A percentile compares a stretch with the other conserved stretches of the same genome.
These are phyloP conservation scores for Coniosporium apollinis DNA, from an alignment of 495 filamentous ascomycete species.

Conservation along the genomic window DNA sequence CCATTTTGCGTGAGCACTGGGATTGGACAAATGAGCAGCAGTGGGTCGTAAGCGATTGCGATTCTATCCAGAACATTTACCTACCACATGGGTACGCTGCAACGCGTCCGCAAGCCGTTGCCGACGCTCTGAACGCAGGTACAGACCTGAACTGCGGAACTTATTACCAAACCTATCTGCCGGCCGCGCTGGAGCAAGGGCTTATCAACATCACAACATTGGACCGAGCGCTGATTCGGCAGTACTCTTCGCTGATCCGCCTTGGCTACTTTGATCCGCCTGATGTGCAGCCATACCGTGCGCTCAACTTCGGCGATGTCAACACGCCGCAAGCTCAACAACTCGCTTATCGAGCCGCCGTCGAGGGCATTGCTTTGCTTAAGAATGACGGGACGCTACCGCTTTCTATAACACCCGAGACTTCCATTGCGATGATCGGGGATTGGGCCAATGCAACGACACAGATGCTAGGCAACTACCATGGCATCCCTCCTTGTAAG, in stretches of 20 bases:
- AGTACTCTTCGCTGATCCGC: constrained; percentile 37
- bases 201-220: constrained; percentile 32
- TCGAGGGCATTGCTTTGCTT: constrained; percentile 40
- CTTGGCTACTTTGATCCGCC: constrained; percentile 44
- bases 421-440: constrained; percentile 39
- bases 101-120: constrained; percentile 31
- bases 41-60: constrained; percentile 42
- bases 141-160: constrained; percentile 47
- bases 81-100: constrained; percentile 35
- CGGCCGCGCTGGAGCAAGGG: constrained; percentile 31
- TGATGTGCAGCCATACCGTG: constrained; percentile 28
- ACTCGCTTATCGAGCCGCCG: constrained; percentile 41
- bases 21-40: constrained; percentile 32
- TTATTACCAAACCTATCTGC: constrained; percentile 34
- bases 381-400: constrained; percentile 46
- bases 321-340: constrained; percentile 32
- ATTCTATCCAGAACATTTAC: constrained; percentile 39
- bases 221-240: constrained; percentile 36
- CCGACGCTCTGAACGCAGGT: constrained; percentile 39
- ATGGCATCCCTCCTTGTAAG: constrained; percentile 31
- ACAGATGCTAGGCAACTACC: constrained; percentile 47
- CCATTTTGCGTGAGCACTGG: constrained; percentile 38
- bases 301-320: constrained; percentile 36
- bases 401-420: constrained; percentile 21
- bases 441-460: constrained; percentile 41